phyloP scores from a whole-genome alignment of 2,329 filamentous ascomycete genomes.

The Diplodia intermedia region DNA sequence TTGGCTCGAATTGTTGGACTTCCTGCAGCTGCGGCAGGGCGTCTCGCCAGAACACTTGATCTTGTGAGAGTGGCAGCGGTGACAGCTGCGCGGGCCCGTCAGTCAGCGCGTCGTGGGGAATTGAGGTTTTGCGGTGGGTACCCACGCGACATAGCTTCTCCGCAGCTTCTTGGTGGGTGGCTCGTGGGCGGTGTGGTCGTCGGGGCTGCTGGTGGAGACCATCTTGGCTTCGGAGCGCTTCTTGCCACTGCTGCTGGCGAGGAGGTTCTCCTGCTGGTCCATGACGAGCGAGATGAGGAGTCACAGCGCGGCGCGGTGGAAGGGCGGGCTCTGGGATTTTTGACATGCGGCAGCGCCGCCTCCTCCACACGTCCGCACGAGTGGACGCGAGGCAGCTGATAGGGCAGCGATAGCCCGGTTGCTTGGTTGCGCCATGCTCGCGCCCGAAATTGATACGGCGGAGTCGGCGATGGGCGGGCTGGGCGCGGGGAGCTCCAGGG shows the following conservation, averaged over 20 bases:
- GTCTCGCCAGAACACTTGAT: slow-evolving; percentile 41
- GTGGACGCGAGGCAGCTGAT: slow-evolving; percentile 5
- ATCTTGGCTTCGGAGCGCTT: slow-evolving; percentile 26
- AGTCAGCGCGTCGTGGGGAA: neutral
- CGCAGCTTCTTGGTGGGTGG: slow-evolving; percentile 31
- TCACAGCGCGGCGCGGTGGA: neutral
- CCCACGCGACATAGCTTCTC: slow-evolving; percentile 31
- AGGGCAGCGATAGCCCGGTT: slow-evolving; percentile 31
- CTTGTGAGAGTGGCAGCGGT: slow-evolving; percentile 39
- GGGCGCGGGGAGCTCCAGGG: slow-evolving; percentile 12
- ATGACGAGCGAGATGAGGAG: neutral
- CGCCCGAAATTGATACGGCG: slow-evolving; percentile 29
- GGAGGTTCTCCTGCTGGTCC: slow-evolving; percentile 24
- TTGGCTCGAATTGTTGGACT: slow-evolving; percentile 34
- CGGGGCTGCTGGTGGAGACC: slow-evolving; percentile 16
- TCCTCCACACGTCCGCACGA: slow-evolving; percentile 14
- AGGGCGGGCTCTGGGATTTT: slow-evolving; percentile 10
- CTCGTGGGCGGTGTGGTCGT: slow-evolving; percentile 20
- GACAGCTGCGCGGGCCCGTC: slow-evolving; percentile 34
- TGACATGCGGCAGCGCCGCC: slow-evolving; percentile 13
- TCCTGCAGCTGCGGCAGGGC: slow-evolving; percentile 37
- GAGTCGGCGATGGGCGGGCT: neutral
- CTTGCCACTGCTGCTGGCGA: slow-evolving; percentile 25
- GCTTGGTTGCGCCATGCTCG: slow-evolving; percentile 21
- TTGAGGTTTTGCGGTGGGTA: slow-evolving; percentile 4